Conservation (phyloP, 176 grass and related monocot species). For the Paspalum notatum region DNA sequence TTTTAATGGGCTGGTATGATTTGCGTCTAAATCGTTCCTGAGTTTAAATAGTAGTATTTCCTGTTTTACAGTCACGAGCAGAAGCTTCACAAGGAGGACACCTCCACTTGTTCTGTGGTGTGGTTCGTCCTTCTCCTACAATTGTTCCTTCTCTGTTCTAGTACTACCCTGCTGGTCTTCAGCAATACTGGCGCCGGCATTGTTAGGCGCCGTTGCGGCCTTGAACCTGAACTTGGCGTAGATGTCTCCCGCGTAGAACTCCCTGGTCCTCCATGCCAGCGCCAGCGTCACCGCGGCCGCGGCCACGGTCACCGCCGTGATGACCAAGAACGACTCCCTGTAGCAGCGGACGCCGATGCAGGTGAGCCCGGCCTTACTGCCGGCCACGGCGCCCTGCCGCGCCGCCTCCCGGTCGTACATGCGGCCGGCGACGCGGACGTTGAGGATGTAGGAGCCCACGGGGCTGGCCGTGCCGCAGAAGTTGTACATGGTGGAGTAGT, state of each 20-base stretch:
- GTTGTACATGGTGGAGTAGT: conserved; percentile 60
- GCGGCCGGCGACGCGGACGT: conserved; percentile 51
- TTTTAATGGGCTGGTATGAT: too few relatives aligned
- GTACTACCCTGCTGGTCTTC: background rate
- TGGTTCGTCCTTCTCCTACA: too few relatives aligned
- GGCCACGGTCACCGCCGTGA: conserved; percentile 31
- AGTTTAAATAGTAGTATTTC: too few relatives aligned
- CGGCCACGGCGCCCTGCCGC: background rate
- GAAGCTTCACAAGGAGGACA: too few relatives aligned
- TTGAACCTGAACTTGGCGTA: conserved; percentile 53
- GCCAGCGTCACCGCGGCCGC: conserved; percentile 16
- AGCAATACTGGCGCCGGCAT: background rate
- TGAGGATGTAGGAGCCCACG: conserved; percentile 52
- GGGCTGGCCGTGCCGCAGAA: conserved; percentile 35
- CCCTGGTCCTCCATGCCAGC: conserved; percentile 47
- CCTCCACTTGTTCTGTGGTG: too few relatives aligned
- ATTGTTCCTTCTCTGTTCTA: too few relatives aligned
- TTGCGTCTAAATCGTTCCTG: too few relatives aligned
- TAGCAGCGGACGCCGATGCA: conserved; percentile 49
- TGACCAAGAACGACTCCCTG: conserved; percentile 47
- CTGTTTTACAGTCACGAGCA: too few relatives aligned
- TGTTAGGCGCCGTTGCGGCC: background rate
- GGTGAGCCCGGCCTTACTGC: conserved; percentile 19
- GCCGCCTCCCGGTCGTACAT: conserved; percentile 55
- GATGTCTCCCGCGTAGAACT: conserved; percentile 53